phyloP scores from a whole-genome alignment of 768 basidiomycete species.

The Leucosporidium scottii region DNA sequence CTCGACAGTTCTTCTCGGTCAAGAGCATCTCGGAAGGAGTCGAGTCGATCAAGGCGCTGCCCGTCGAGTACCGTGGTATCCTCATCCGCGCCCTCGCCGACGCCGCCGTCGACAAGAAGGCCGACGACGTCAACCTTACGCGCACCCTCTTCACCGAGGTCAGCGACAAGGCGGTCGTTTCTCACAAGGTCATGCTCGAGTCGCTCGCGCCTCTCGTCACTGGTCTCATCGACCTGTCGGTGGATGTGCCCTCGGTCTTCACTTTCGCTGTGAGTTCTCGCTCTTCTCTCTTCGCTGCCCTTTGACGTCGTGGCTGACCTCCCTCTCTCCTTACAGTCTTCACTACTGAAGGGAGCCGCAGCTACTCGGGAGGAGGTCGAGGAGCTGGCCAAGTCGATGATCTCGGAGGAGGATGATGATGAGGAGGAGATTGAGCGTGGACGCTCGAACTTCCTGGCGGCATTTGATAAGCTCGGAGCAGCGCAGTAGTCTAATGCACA shows the following conservation, averaged over 20 bases:
- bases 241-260: slow-evolving; percentile 84
- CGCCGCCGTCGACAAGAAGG: slow-evolving; percentile 71
- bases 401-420: slow-evolving; percentile 30
- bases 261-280: slow-evolving; percentile 62
- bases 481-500: too few species aligned
- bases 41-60: slow-evolving; percentile 69
- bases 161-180: slow-evolving; percentile 55
- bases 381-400: slow-evolving; percentile 22
- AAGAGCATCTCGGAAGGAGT: slow-evolving; percentile 82
- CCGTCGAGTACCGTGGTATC: slow-evolving; percentile 54
- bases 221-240: slow-evolving; percentile 75
- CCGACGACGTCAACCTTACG: slow-evolving; percentile 69
- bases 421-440: slow-evolving; percentile 12
- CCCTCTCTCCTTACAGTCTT: background rate
- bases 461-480: slow-evolving; percentile 2
- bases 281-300: background rate
- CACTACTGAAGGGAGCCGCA: slow-evolving; percentile 16
- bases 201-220: slow-evolving; percentile 66
- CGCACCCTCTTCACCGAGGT: slow-evolving; percentile 64
- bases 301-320: background rate
- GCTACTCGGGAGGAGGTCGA: slow-evolving; percentile 15
- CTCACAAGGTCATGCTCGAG: slow-evolving; percentile 56
- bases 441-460: background rate
- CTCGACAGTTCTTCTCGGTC: slow-evolving; percentile 78
- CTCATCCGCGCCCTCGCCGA: slow-evolving; percentile 71